These are phyloP conservation scores for Anthracocystis panici-leucophaei DNA, from an alignment of 1,284 basidiomycete species.

Conservation along the genomic window DNA sequence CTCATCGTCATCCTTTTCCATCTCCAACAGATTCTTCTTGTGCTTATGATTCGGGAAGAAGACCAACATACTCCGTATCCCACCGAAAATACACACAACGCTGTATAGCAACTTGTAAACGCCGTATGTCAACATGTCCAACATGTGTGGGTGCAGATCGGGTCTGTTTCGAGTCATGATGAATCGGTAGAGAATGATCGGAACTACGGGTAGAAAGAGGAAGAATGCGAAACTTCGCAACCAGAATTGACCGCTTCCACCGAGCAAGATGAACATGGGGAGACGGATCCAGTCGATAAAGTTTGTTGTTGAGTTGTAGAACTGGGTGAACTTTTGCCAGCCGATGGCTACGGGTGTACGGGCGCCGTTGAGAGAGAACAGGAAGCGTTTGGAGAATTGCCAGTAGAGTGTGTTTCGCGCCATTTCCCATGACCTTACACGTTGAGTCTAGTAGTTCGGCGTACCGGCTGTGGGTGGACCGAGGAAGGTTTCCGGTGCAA, in stretches of 20 bases:
- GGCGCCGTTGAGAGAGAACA: conserved; percentile 34
- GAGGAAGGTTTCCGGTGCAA: conserved; percentile 40
- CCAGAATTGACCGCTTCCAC: conserved; percentile 33
- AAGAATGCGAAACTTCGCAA: conserved; percentile 22
- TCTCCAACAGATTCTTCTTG: conserved; percentile 24
- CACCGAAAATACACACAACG: conserved; percentile 30
- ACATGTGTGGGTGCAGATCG: conserved; percentile 36
- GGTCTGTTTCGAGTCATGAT: conserved; percentile 32
- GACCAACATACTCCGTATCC: conserved; percentile 21
- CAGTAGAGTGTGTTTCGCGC: conserved; percentile 46
- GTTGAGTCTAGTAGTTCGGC: conserved; percentile 39
- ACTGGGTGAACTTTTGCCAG: conserved; percentile 45
- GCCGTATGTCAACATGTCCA: conserved; percentile 34
- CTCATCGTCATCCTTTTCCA: conserved; percentile 29
- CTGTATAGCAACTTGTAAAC: conserved; percentile 45
- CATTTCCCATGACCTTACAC: conserved; percentile 44
- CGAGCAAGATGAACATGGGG: conserved; percentile 37
- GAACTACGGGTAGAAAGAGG: conserved; percentile 27
- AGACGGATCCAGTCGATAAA: conserved; percentile 49
- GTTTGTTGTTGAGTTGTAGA: conserved; percentile 43
- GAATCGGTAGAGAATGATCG: conserved; percentile 25
- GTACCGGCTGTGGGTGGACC: conserved; percentile 22
- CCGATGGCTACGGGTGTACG: conserved; percentile 19
- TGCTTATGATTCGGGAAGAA: conserved; percentile 33
- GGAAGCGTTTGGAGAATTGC: conserved; percentile 39